A percentile compares a stretch with the other conserved stretches of the same genome.
Evolutionary conservation across 495 filamentous ascomycete genomes (phyloP).

Genomic region (Lepidopterella palustris): DNA sequence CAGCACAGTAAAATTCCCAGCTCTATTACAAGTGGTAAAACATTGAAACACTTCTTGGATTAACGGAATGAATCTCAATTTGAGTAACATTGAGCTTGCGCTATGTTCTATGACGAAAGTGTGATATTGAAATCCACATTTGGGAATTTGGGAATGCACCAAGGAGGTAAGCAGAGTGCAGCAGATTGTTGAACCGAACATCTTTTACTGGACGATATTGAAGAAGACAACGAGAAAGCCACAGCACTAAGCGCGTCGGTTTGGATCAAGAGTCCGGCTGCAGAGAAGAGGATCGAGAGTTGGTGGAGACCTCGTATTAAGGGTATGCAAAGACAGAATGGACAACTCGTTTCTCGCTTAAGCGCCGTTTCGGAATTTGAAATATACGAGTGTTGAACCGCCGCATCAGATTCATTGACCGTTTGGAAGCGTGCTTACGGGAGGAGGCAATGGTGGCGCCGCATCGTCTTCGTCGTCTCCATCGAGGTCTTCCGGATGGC

Average conservation of each 20-base stretch:
- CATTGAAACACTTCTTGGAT: not conserved
- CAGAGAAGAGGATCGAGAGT: too few species aligned
- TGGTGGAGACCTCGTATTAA: too few species aligned
- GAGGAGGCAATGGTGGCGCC: not conserved
- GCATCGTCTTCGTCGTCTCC: slow-evolving; percentile 30
- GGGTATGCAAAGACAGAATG: too few species aligned
- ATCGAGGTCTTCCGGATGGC: slow-evolving; percentile 35
- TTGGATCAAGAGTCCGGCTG: too few species aligned
- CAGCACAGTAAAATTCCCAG: not conserved
- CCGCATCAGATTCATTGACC: slow-evolving; percentile 24
- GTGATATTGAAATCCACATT: not conserved
- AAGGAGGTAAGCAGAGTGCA: not conserved
- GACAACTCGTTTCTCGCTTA: not conserved
- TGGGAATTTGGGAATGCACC: not conserved
- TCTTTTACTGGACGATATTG: too few species aligned
- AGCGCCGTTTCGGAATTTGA: too few species aligned
- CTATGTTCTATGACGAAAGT: slow-evolving; percentile 1
- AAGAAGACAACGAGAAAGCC: too few species aligned
- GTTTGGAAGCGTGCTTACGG: slow-evolving; percentile 14
- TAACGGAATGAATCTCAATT: not conserved
- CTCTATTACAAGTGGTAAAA: not conserved
- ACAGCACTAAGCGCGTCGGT: too few species aligned
- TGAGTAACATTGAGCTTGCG: slow-evolving; percentile 1
- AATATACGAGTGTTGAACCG: too few species aligned
- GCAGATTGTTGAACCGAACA: too few species aligned